A percentile compares a stretch with the other conserved stretches of the same genome.
Conservation (phyloP, 305 asterid species). For the Petunia hybrid region DNA sequence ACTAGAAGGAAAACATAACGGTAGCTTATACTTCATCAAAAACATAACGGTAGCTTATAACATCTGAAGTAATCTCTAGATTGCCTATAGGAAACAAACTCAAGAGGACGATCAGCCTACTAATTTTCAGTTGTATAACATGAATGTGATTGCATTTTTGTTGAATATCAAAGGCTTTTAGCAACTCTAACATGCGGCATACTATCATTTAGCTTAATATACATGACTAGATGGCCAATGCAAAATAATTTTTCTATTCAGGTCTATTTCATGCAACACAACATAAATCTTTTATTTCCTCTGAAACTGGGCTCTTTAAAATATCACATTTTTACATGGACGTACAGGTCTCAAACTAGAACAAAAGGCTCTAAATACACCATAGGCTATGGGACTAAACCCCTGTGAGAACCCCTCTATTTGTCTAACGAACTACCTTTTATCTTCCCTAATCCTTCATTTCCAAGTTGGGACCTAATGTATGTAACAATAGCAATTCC, state of each 20-base stretch:
- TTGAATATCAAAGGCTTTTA: neutral
- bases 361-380: neutral
- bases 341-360: constrained; percentile 12
- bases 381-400: neutral
- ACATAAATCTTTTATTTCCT: neutral
- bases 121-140: constrained; percentile 8
- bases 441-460: constrained; percentile 1
- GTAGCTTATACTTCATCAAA: neutral
- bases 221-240: neutral
- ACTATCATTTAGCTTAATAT: neutral
- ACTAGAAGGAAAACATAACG: neutral
- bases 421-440: neutral
- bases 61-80: neutral
- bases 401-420: neutral
- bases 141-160: neutral
- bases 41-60: neutral
- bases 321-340: neutral
- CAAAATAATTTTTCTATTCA: neutral
- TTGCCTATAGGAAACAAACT: neutral
- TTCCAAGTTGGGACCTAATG: constrained; percentile 12
- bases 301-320: neutral
- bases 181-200: constrained; percentile 28
- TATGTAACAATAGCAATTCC: constrained; percentile 2
- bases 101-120: neutral
- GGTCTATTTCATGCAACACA: neutral